Conservation (phyloP, 495 filamentous ascomycete genomes). For the Neurospora sp. region DNA sequence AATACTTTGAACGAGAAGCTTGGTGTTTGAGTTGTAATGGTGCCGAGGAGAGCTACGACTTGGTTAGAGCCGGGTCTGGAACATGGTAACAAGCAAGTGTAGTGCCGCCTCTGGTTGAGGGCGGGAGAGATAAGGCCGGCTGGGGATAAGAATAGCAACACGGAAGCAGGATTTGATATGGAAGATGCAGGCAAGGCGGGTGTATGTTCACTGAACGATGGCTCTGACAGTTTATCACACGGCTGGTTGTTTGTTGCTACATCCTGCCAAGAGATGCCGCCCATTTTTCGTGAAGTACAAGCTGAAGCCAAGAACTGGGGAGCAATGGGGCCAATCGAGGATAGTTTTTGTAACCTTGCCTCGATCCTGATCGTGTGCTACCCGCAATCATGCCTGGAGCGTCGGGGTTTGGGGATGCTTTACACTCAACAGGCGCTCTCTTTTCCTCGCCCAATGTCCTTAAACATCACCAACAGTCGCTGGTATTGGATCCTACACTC, state of each 20-base stretch:
- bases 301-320: neutral
- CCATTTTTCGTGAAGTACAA: neutral
- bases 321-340: neutral
- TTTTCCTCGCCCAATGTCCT: too few relatives aligned
- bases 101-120: neutral
- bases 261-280: neutral
- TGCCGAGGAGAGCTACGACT: neutral
- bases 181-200: neutral
- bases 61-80: neutral
- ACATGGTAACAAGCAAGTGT: neutral
- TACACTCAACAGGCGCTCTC: neutral
- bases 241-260: neutral
- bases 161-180: neutral
- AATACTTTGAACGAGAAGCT: conserved; percentile 12
- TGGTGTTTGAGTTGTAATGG: conserved; percentile 1
- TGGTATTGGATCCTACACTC: neutral
- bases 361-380: neutral
- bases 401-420: neutral
- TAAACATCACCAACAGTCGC: neutral
- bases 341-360: neutral
- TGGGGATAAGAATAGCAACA: neutral
- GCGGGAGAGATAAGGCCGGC: neutral
- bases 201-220: neutral
- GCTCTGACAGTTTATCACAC: neutral
- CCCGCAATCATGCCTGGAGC: neutral